Base-by-base conservation (phyloP, 2,329 filamentous ascomycete species). In the Amauroascus niger region DNA sequence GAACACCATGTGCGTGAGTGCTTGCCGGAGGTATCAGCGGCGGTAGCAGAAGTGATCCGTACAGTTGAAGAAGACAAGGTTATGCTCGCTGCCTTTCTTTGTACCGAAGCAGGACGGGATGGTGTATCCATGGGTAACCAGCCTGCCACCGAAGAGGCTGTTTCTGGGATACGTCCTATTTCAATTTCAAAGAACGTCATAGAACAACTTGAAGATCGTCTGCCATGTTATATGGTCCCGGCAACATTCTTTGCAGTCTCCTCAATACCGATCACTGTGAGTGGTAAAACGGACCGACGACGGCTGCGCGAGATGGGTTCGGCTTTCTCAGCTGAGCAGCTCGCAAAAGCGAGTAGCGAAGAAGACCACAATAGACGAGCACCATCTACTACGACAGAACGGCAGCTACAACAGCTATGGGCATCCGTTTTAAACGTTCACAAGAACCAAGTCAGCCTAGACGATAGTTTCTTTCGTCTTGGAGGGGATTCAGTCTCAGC, bases 1-100 rank as follows among this genome's bases (percentile, higher is more conserved):
- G 87, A 91, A 63, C 80, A 87, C 60, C 83, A 80, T 1, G 76
- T 82, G 57, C 63, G 37, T 16, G 37, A 53, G 20, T 49, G 44
- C 46, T 53, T 44, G 18, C 35, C 8, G 24, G 55, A 41, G n/a
- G 43, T n/a, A 39, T 49, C 22, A 22, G 46, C 28, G 6, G 50
- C 50, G 13, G 40, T 56, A 2, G 49, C 54, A 32, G 54, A 56
- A 35, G 40, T 54, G 20, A 49, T 56, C 13, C 26, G 43, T 4
- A 33, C 47, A 13, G 22, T 13, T 37, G 39, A 41, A n/a, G 41
- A 54, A 44, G 54, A 44, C n/a, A 43, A 39, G 11, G 30, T 43
- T 6, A 52, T 48, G 24, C 54, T 55, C 24, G 47, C 44, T 22
- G 54, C 33, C 1, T 51, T 51, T 13, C 13, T 51, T 6, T 43